Evolutionary conservation across 208 protist genomes (phyloP).

Genomic region (Trichomonas gallinae): DNA sequence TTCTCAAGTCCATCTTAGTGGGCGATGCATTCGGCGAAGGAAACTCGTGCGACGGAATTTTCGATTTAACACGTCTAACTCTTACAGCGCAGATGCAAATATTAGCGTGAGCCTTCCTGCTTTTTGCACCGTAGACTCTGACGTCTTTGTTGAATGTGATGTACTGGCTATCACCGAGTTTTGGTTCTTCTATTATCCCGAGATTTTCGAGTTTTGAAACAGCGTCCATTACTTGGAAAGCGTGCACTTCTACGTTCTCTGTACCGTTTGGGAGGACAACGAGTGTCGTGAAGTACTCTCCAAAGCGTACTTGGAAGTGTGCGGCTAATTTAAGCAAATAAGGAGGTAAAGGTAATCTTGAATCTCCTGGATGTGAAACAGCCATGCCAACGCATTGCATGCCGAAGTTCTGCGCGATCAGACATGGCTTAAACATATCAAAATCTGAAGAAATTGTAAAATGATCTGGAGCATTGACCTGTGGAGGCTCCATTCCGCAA

Average conservation of each 20-base stretch:
- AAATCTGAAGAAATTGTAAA: neutral
- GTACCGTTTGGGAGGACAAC: neutral
- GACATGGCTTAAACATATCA: neutral
- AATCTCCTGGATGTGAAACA: neutral
- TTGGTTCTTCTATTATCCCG: neutral
- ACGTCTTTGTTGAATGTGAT: neutral
- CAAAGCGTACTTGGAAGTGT: neutral
- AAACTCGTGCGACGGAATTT: neutral
- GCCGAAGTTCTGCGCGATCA: neutral
- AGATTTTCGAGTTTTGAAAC: neutral
- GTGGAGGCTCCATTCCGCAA: neutral
- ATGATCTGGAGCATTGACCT: neutral
- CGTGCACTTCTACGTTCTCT: neutral
- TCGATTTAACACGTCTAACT: neutral
- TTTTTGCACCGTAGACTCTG: neutral
- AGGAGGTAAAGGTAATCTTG: neutral
- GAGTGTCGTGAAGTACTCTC: neutral
- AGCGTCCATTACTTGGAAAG: neutral
- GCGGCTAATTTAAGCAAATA: neutral
- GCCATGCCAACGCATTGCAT: conserved; percentile 13
- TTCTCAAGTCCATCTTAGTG: neutral
- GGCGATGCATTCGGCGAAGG: neutral
- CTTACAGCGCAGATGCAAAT: neutral
- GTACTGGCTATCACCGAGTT: no score
- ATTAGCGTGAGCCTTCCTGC: neutral